Evolutionary conservation across 2,329 filamentous ascomycete genomes (phyloP).

Genomic region (Nigrospora osmanthi): DNA sequence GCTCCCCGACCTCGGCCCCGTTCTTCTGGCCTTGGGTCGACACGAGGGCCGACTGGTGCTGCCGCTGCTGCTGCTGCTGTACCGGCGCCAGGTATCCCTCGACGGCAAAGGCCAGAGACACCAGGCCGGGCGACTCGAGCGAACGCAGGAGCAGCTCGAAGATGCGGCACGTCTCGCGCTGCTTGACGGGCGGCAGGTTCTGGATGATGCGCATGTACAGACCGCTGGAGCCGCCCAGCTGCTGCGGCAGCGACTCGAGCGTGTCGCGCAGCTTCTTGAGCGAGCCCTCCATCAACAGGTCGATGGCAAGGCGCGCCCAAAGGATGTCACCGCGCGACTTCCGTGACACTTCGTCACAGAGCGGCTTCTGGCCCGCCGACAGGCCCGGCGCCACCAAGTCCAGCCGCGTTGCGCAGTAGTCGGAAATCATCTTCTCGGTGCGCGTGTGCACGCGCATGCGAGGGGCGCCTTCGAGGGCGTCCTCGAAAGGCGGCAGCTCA

Average conservation of each 20-base stretch:
- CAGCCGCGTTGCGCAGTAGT: conserved; percentile 1
- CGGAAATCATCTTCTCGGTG: neutral
- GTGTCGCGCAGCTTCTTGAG: conserved; percentile 17
- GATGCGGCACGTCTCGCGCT: conserved; percentile 11
- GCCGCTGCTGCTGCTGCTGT: too few relatives aligned
- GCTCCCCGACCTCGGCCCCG: neutral
- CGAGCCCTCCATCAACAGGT: conserved; percentile 3
- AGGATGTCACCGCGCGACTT: conserved; percentile 3
- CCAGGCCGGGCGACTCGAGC: conserved; percentile 18
- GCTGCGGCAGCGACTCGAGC: conserved; percentile 18
- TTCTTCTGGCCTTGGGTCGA: neutral
- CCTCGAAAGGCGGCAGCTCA: conserved; percentile 2
- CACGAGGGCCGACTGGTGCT: too few relatives aligned
- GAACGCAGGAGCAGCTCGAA: conserved; percentile 20
- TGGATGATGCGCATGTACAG: conserved; percentile 24
- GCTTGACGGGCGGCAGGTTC: neutral
- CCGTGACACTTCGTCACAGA: neutral
- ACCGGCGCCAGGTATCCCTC: conserved; percentile 12
- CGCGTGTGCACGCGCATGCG: conserved; percentile 1
- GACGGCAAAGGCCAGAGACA: conserved; percentile 20
- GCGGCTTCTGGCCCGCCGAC: neutral
- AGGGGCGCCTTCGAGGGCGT: neutral
- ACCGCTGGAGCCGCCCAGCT: conserved; percentile 20
- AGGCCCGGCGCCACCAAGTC: neutral
- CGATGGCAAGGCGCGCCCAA: conserved; percentile 1